Evolutionary conservation across 208 protist genomes (phyloP), one percentile per base, ranked within the genome.

Genomic region (Crithidia brevicula): DNA sequence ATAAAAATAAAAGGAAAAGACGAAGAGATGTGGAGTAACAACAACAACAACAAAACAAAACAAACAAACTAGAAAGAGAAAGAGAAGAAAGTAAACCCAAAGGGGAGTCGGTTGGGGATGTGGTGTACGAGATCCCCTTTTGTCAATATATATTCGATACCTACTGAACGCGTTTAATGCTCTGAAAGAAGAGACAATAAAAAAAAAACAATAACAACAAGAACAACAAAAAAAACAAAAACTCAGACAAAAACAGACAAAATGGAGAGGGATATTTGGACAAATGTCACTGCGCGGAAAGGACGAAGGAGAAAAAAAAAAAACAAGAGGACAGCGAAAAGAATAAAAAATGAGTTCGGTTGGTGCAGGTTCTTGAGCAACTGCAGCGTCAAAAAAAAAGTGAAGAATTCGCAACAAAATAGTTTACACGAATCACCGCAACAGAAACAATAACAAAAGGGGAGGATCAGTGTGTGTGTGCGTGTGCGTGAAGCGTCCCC

Each of bases 211-310:
- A n/a, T n/a, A n/a, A n/a, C 27, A 54, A 54, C 8, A 70, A 50
- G 36, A 60, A 34, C 33, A 50, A 45, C 20, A 40, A 58, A n/a
- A 53, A 53, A 27, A 53, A 49, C 16, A 49, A 53, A 54, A 53
- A 36, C 53, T n/a, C n/a, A 16, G 27, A 57, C 15, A 57, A 30
- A 67, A 54, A 57, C 5, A 18, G 23, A 57, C n/a, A 10, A 52
- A n/a, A 52, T 22, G 43, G 7, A 33, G 33, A 51, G 16, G 9
- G 22, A 23, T 13, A 13, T 16, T 16, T 40, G 10, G 30, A 28
- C 6, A 51, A 28, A 6, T 51, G 46, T 23, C 22, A 13, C 10
- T 40, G 36, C 8, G 36, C 30, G 46, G 7, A 28, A 23, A 9
- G 30, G 30, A 20, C 20, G 20, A 15, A 11, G 20, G 30, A 28